These are phyloP conservation scores for Zarea fungicola DNA, from an alignment of 2,329 filamentous ascomycete genomes.

Conservation along the genomic window DNA sequence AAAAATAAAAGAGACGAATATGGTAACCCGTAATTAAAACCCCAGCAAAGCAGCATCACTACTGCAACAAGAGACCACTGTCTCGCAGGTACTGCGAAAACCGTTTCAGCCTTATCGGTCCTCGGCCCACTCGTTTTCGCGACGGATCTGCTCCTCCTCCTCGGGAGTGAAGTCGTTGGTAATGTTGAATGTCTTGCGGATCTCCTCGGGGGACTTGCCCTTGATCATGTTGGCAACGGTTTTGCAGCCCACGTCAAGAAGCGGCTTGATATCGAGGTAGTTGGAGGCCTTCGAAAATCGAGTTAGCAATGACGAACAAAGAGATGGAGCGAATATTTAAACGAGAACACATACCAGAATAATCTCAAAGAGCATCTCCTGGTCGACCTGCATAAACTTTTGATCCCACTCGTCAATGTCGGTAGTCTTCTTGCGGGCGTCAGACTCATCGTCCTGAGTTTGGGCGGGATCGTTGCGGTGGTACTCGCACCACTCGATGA, in stretches of 20 bases:
- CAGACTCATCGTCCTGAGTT: conserved; percentile 80
- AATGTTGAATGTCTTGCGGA: conserved; percentile 99
- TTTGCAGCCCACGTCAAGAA: conserved; percentile 98
- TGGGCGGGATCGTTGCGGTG: conserved; percentile 86
- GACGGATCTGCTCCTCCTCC: conserved; percentile 95
- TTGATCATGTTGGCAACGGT: conserved; percentile 99
- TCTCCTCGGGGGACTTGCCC: conserved; percentile 98
- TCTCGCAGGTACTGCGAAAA: not conserved
- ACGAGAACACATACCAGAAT: conserved; percentile 73
- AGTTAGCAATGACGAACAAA: conserved; percentile 11
- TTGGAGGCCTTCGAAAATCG: conserved; percentile 71
- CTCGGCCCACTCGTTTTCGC: conserved; percentile 89
- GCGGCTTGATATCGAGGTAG: conserved; percentile 97
- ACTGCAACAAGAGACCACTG: not conserved
- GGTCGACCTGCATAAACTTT: conserved; percentile 99
- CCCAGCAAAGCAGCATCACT: not conserved
- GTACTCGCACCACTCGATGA: conserved; percentile 96
- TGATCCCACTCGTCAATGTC: conserved; percentile 99
- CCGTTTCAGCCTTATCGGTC: conserved; percentile 54
- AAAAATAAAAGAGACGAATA: conserved; percentile 11
- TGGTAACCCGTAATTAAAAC: conserved; percentile 3
- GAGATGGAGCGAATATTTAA: too few species aligned
- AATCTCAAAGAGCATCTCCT: conserved; percentile 99
- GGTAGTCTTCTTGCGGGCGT: conserved; percentile 95
- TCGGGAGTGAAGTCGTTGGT: conserved; percentile 99